A percentile compares a stretch with the other conserved stretches of the same genome.
These are phyloP conservation scores for Pythium dissotocum DNA, from an alignment of 352 stramenopile genomes.

Conservation along the genomic window DNA sequence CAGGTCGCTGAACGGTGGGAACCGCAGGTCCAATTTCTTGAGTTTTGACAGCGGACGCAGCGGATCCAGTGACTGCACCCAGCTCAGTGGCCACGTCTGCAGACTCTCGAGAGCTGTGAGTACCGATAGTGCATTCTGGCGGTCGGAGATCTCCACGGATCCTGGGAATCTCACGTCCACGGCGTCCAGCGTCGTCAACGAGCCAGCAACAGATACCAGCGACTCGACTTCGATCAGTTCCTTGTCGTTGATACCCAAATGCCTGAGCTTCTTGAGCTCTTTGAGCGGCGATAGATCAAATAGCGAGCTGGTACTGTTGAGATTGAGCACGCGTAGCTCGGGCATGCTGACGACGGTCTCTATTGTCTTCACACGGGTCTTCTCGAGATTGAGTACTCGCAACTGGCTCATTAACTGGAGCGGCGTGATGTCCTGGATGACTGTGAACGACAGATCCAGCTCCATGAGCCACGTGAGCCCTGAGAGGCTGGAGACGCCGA, in stretches of 20 bases:
- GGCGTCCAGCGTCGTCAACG: conserved; percentile 14
- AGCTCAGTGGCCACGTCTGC: conserved; percentile 21
- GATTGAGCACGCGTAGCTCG: conserved; percentile 22
- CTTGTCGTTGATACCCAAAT: conserved; percentile 23
- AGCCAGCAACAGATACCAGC: conserved; percentile 6
- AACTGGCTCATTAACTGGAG: conserved; percentile 14
- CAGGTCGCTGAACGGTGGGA: conserved; percentile 20
- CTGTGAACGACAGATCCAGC: conserved; percentile 16
- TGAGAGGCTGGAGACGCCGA: conserved; percentile 8
- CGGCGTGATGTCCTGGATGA: conserved; percentile 20
- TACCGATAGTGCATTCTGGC: conserved; percentile 1
- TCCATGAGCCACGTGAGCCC: conserved; percentile 12
- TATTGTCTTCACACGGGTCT: conserved; percentile 21
- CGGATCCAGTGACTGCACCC: conserved; percentile 20
- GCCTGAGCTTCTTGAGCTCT: conserved; percentile 12
- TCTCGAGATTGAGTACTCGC: conserved; percentile 17
- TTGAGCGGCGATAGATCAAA: conserved; percentile 6
- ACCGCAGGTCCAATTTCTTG: conserved; percentile 14
- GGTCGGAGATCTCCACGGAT: background rate
- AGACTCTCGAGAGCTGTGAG: conserved; percentile 2
- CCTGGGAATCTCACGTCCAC: conserved; percentile 20
- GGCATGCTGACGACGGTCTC: conserved; percentile 10
- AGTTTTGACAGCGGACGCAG: background rate
- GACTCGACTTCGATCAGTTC: conserved; percentile 15
- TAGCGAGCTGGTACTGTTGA: conserved; percentile 13